These are phyloP conservation scores for Vitellaria paradoxa DNA, from an alignment of 179 eudicot genomes.

Conservation along the genomic window DNA sequence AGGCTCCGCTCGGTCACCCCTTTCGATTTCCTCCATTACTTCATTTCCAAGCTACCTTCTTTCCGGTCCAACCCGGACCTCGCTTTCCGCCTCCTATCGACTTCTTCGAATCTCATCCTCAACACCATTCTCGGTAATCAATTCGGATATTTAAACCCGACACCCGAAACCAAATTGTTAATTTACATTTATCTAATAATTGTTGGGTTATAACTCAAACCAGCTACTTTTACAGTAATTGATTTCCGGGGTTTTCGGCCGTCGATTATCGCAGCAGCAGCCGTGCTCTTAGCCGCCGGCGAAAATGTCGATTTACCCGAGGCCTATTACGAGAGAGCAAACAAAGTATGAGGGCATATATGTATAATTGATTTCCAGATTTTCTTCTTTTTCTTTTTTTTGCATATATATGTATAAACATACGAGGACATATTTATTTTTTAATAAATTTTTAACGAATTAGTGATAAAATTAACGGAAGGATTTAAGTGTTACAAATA, in stretches of 20 bases:
- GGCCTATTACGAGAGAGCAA: conserved; percentile 18
- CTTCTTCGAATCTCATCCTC: conserved; percentile 28
- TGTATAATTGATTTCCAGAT: too few species aligned
- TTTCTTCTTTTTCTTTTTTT: too few species aligned
- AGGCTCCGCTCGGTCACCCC: conserved; percentile 35
- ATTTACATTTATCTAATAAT: neutral
- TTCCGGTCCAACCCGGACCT: neutral
- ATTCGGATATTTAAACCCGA: neutral
- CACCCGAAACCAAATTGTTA: neutral
- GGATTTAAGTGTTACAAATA: too few species aligned
- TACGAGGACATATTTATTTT: too few species aligned
- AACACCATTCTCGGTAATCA: conserved; percentile 28
- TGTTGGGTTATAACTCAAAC: too few species aligned
- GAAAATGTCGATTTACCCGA: conserved; percentile 15
- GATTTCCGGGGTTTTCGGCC: conserved; percentile 13
- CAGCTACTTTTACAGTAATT: neutral
- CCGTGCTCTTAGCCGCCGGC: conserved; percentile 16
- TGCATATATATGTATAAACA: too few species aligned
- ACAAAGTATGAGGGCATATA: too few species aligned
- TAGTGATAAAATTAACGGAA: too few species aligned
- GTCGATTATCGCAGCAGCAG: neutral
- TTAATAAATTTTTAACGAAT: too few species aligned
- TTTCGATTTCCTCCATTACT: conserved; percentile 30
- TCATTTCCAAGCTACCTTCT: conserved; percentile 23
- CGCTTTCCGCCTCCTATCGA: neutral